Conservation (phyloP, 2,329 filamentous ascomycete species). For the Dryadomyces quercus-mongolicae region DNA sequence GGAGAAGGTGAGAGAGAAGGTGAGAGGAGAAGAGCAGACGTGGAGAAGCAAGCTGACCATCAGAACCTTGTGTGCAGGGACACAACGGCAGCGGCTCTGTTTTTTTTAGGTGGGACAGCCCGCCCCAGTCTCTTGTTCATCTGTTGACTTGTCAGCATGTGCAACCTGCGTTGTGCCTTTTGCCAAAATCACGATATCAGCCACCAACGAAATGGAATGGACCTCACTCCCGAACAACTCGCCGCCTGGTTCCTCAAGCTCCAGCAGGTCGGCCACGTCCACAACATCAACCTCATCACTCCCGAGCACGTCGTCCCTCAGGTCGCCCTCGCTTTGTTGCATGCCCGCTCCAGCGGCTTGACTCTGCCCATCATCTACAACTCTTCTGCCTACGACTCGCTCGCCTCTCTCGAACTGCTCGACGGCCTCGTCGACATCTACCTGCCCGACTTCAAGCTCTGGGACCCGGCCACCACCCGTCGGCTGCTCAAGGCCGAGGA, state of each 20-base stretch:
- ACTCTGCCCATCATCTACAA: conserved; percentile 72
- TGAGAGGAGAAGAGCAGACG: background rate
- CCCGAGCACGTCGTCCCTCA: conserved; percentile 82
- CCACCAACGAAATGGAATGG: conserved; percentile 69
- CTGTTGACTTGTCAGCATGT: conserved; percentile 22
- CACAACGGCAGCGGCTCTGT: conserved; percentile 70
- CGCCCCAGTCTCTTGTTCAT: too few relatives aligned
- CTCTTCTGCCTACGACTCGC: conserved; percentile 68
- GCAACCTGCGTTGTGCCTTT: conserved; percentile 60
- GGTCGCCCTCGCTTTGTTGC: conserved; percentile 63
- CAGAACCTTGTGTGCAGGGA: conserved; percentile 71
- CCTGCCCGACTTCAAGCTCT: conserved; percentile 80
- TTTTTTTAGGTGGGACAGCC: conserved; percentile 64
- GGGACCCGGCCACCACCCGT: conserved; percentile 52
- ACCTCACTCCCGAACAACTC: conserved; percentile 66
- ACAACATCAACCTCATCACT: conserved; percentile 83
- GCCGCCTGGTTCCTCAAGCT: conserved; percentile 72
- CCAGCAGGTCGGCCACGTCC: conserved; percentile 66
- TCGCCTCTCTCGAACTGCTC: conserved; percentile 58
- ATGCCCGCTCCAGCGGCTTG: conserved; percentile 58
- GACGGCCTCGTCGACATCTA: conserved; percentile 78
- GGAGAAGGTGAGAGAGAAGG: conserved; percentile 47
- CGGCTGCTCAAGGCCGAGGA: conserved; percentile 67
- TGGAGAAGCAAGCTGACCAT: background rate
- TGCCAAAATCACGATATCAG: conserved; percentile 80